Base-by-base conservation (phyloP, 139 green algal genomes). In the Chlamydomonas applanata region DNA sequence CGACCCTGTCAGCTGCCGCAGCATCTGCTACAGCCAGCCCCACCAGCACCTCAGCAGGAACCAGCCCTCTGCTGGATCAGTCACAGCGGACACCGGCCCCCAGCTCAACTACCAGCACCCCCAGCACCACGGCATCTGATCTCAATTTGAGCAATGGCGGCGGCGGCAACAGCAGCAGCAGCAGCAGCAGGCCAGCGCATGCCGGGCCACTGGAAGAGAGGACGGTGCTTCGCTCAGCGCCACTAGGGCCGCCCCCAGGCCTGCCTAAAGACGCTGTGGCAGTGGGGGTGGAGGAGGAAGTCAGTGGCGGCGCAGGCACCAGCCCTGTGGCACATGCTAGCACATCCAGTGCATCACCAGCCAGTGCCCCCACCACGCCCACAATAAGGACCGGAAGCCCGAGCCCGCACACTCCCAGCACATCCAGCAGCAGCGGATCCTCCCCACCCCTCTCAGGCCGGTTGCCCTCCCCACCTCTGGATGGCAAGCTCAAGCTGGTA, bases 401-500 rank as follows among this genome's bases (percentile, higher is more conserved):
- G 7, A 49, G 40, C 40, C 7, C 7, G 7, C 40, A 11, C 40
- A 49, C 7, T 49, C 7, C 7, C 40, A 49, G 40, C 40, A 7
- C 40, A 19, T 19, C 40, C 40, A 49, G 40, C 40, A 49, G 7
- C 40, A 49, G 40, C 40, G 40, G 11, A n/a, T n/a, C n/a, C n/a
- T n/a, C n/a, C n/a, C n/a, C n/a, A n/a, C n/a, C n/a, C n/a, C n/a
- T n/a, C n/a, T n/a, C 40, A 49, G 40, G 40, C 40, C 40, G 40
- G 40, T 11, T 49, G 40, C 7, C 11, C 40, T 49, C 40, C 7
- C 59, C 59, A 40, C 59, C 59, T 7, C 30, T 66, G 59, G 59
- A 66, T 35, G 59, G 59, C 59, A 66, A 66, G 59, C 59, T 66
- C 24, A 66, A 35, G 59, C n/a, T 66, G 59, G 59, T 66, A 25